These are phyloP conservation scores for Umbelopsis isabellina DNA, from an alignment of 192 early-diverging fungal species.

Conservation along the genomic window DNA sequence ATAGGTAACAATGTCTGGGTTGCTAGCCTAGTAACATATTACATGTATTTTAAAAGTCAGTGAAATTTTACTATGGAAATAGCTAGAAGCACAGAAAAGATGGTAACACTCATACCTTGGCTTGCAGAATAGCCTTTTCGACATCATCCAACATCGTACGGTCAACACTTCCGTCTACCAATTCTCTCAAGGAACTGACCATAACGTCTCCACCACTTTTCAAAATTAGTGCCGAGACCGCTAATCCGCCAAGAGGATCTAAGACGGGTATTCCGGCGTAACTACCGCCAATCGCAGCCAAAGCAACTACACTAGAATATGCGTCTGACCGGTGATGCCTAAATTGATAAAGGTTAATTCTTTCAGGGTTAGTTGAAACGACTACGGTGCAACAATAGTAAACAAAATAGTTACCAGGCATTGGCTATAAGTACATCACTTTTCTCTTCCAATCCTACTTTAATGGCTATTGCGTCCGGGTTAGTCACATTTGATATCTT, in stretches of 20 bases:
- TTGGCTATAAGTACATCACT: conserved; percentile 80
- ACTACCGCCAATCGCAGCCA: conserved; percentile 75
- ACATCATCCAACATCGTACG: conserved; percentile 34
- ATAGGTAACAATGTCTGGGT: conserved; percentile 48
- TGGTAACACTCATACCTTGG: conserved; percentile 29
- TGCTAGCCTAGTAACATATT: conserved; percentile 18
- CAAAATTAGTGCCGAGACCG: conserved; percentile 73
- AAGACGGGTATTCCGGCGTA: conserved; percentile 69
- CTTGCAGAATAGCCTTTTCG: conserved; percentile 26
- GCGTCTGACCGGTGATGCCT: conserved; percentile 85
- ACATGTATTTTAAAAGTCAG: not conserved
- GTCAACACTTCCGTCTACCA: conserved; percentile 39
- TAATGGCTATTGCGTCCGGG: conserved; percentile 47
- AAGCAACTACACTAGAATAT: conserved; percentile 68
- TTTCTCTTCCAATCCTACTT: conserved; percentile 62
- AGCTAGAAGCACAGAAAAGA: not conserved
- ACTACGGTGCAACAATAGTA: not conserved
- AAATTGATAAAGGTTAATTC: not conserved
- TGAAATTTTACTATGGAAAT: not conserved
- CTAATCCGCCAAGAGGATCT: conserved; percentile 77
- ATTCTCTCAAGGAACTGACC: conserved; percentile 41
- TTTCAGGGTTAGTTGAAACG: not conserved
- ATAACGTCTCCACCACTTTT: conserved; percentile 62
- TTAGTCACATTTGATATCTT: not conserved
- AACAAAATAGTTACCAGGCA: conserved; percentile 57